These are phyloP conservation scores for Aspergillus sp. DNA, from an alignment of 2,329 filamentous ascomycete genomes.

Conservation along the genomic window DNA sequence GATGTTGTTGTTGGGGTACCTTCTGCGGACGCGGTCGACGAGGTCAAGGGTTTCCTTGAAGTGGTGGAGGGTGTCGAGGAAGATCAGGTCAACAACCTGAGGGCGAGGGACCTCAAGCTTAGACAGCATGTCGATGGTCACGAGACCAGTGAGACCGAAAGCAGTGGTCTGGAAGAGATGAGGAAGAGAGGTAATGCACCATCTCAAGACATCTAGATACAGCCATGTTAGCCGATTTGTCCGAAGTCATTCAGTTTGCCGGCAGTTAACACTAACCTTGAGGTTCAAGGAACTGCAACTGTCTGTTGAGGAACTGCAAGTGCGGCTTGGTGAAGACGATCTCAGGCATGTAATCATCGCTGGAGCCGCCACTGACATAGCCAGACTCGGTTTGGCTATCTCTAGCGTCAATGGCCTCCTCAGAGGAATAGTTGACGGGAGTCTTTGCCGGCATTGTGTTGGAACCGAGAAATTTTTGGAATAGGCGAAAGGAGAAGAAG, in stretches of 20 bases:
- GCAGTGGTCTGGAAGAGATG: slow-evolving; percentile 82
- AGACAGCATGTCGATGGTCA: slow-evolving; percentile 65
- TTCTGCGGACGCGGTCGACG: slow-evolving; percentile 64
- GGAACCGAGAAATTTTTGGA: background rate
- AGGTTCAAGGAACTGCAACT: slow-evolving; percentile 80
- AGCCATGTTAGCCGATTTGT: slow-evolving; percentile 4
- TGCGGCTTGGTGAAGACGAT: slow-evolving; percentile 83
- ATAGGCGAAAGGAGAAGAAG: slow-evolving; percentile 3
- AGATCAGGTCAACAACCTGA: slow-evolving; percentile 52
- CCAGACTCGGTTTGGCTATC: slow-evolving; percentile 78
- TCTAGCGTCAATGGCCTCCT: slow-evolving; percentile 29
- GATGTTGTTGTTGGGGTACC: slow-evolving; percentile 71
- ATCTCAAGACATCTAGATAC: slow-evolving; percentile 69
- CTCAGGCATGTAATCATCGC: slow-evolving; percentile 59
- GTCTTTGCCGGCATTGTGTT: slow-evolving; percentile 34
- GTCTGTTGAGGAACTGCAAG: slow-evolving; percentile 81
- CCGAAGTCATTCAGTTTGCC: slow-evolving; percentile 6
- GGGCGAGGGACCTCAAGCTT: slow-evolving; percentile 44
- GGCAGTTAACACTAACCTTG: slow-evolving; percentile 46
- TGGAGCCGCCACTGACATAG: slow-evolving; percentile 60
- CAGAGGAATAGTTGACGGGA: slow-evolving; percentile 30
- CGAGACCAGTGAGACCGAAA: slow-evolving; percentile 73
- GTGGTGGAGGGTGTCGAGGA: slow-evolving; percentile 78
- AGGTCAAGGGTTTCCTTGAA: slow-evolving; percentile 70
- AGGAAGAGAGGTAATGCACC: slow-evolving; percentile 85